Conservation (phyloP, 2,329 filamentous ascomycete species). For the Colletotrichum brevisporum region DNA sequence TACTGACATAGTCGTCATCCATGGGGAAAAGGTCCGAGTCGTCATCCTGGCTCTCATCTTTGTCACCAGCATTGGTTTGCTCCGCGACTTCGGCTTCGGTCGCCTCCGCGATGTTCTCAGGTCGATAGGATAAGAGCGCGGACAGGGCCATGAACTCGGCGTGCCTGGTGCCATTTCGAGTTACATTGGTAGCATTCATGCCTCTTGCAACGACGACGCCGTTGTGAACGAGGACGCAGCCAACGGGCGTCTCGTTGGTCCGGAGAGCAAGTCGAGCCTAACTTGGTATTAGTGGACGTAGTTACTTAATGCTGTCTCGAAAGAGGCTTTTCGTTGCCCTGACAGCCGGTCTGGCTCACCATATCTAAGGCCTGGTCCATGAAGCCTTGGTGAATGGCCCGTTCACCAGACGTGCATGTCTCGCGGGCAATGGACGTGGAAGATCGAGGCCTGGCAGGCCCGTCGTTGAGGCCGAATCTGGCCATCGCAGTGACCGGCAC, state of each 20-base stretch:
- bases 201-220: constrained; percentile 86
- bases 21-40: constrained; percentile 47
- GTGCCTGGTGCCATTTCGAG: constrained; percentile 91
- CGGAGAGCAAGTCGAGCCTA: constrained; percentile 88
- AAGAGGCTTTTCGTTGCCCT: too few relatives aligned
- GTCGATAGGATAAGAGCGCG: constrained; percentile 63
- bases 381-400: constrained; percentile 69
- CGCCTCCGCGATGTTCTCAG: constrained; percentile 40
- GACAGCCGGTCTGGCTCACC: constrained; percentile 65
- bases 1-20: constrained; percentile 67
- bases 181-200: constrained; percentile 97
- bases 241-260: constrained; percentile 94
- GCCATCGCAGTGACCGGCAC: constrained; percentile 37
- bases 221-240: constrained; percentile 90
- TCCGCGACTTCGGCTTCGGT: constrained; percentile 22
- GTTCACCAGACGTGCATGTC: constrained; percentile 48
- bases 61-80: constrained; percentile 40
- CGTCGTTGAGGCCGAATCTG: constrained; percentile 42
- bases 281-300: too few relatives aligned
- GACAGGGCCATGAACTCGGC: constrained; percentile 93
- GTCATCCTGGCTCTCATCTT: constrained; percentile 34
- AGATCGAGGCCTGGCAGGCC: constrained; percentile 16
- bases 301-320: too few relatives aligned
- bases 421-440: constrained; percentile 12
- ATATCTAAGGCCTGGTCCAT: constrained; percentile 90